Base-by-base conservation (phyloP, 2,329 filamentous ascomycete species). In the Exophiala spinifera region DNA sequence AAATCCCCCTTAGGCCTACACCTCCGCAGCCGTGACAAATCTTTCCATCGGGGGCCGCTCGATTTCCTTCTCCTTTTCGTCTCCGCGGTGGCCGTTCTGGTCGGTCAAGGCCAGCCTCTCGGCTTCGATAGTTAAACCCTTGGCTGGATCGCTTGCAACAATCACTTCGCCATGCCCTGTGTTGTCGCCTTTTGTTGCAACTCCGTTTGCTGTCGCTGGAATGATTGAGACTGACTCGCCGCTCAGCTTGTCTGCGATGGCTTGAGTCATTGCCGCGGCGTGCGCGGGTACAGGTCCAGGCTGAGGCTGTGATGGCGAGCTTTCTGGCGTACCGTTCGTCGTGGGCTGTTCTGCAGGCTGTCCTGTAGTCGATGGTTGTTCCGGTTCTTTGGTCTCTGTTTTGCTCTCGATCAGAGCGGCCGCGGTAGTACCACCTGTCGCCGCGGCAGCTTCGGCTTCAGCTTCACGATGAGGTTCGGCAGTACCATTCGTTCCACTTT, bases 11-110 rank as follows among this genome's bases (percentile, higher is more conserved):
- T 17, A 20, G 25, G 36, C 15, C 52, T 40, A 57, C 13, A 58
- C 40, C 44, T 61, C 61, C 2, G 55, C 40, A 1, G 62, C 62
- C n/a, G 63, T 63, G 10, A 64, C 61, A 37, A 62, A 63, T 21
- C 62, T 53, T 40, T 64, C 61, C 15, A 61, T 59, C 4, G 36
- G 40, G 6, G 63, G 61, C 25, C 59, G 36, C 15, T 43, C 43
- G 14, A 46, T 17, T 15, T 49, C 47, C 14, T 23, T 23, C 3
- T 48, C 46, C 3, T 49, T 47, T 15, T 36, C 28, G 25, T 21
- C 39, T 20, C 39, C 17, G 14, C 17, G 21, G 15, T 34, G 23
- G n/a, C 13, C 20, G 23, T 31, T 31, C 28, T 31, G 28, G 28
- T 50, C 36, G 3, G 19, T 25, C 23, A 61, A 25, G 11, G 42